Percentiles rank a stretch among this genome's conserved stretches.
phyloP scores from a whole-genome alignment of 345 rosid species.

The Streptanthus diversifolius region DNA sequence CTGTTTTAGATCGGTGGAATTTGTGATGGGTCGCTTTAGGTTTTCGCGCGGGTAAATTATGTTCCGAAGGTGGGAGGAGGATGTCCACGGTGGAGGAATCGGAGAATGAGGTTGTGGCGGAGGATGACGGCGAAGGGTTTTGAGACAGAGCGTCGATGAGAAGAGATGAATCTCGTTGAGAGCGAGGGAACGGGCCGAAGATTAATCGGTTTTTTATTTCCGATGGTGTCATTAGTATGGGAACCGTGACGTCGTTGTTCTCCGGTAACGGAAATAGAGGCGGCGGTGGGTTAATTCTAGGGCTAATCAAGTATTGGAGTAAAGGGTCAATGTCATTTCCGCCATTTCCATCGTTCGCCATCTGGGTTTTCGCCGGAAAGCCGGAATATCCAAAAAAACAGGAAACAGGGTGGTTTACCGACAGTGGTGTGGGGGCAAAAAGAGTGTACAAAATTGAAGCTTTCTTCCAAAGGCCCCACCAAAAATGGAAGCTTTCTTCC shows the following conservation, averaged over 20 bases:
- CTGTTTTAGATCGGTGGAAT: constrained; percentile 76
- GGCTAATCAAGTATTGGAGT: constrained; percentile 42
- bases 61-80: constrained; percentile 25
- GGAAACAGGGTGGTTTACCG: constrained; percentile 10
- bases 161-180: constrained; percentile 41
- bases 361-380: constrained; percentile 16
- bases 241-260: constrained; percentile 51
- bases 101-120: constrained; percentile 54
- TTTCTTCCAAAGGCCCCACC: not conserved
- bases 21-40: constrained; percentile 26
- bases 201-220: constrained; percentile 65
- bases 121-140: constrained; percentile 38
- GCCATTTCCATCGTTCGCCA: constrained; percentile 11
- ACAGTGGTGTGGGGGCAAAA: not conserved
- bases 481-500: not conserved
- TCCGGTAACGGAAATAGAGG: constrained; percentile 67
- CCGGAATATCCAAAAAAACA: not conserved
- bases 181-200: constrained; percentile 52
- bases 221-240: constrained; percentile 62
- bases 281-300: constrained; percentile 34
- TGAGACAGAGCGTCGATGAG: constrained; percentile 48
- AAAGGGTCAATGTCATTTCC: constrained; percentile 43
- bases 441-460: not conserved
- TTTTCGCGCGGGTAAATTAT: constrained; percentile 42
- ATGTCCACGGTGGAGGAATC: constrained; percentile 32